Base-by-base conservation (phyloP, 352 stramenopile genomes). In the Achlya hypogyna region DNA sequence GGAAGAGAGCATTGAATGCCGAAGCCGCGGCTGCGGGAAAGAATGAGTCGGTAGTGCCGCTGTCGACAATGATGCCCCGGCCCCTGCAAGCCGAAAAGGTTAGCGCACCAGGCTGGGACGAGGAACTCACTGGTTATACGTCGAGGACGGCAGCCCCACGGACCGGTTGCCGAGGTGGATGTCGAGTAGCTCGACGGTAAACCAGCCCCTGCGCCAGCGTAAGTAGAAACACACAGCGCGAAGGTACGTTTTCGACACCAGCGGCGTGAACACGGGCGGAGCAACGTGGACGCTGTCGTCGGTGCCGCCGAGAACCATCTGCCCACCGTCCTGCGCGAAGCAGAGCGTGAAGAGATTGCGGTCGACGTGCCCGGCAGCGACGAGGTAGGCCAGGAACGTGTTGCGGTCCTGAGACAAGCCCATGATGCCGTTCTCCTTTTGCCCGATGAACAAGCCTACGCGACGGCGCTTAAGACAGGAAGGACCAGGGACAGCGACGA, bases 351-450 rank as follows among this genome's bases (percentile, higher is more conserved):
- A 96, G 28, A 89, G 60, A 38, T 91, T 75, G 16, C 87, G 75
- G 25, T 77, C 71, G 32, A 91, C 29, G 6, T 76, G 75, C 9
- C 79, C 77, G 22, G 77, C 76, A 40, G 65, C 68, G 25, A 92
- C 63, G 74, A 96, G 80, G 58, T 90, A 79, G 22, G 83, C 74
- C 70, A 94, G 72, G 35, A 95, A 65, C 0, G 84, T 93, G 10
- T 76, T 71, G 18, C 71, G 69, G 58, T 90, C 74, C 8, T 81
- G 81, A 1, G 84, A 84, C 31, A 96, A 73, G 4, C 88, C 88
- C 84, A 96, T 96, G 64, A 96, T 96, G 1, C 88, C 88, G 64
- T 96, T 93, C 69, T 91, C 86, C 32, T 90, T 87, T 53, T 96
- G 88, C 0, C 78, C 87, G 65, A 94, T 84, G 59, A 94, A 94